A percentile compares a stretch with the other conserved stretches of the same genome.
Evolutionary conservation across 768 basidiomycete species (phyloP).

Genomic region (Amanita pallidorosea): DNA sequence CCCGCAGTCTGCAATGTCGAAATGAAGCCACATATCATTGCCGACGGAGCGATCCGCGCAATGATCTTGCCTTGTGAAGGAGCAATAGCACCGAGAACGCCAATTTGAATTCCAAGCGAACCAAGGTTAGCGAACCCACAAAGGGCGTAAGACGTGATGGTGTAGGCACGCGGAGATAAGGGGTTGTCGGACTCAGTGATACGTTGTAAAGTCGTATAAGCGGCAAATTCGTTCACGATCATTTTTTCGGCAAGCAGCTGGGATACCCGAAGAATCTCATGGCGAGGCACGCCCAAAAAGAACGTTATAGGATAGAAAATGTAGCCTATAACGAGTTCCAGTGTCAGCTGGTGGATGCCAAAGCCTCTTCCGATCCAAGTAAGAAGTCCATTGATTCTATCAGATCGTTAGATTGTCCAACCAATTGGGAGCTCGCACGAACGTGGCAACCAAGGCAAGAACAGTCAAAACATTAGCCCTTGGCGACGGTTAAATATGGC

Average conservation of each 20-base stretch:
- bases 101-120: slow-evolving; percentile 73
- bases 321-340: slow-evolving; percentile 80
- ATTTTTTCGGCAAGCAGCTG: slow-evolving; percentile 81
- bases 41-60: slow-evolving; percentile 51
- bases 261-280: slow-evolving; percentile 74
- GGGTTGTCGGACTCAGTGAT: slow-evolving; percentile 35
- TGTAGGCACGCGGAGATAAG: slow-evolving; percentile 63
- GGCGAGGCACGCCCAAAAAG: slow-evolving; percentile 67
- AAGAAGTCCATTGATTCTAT: slow-evolving; percentile 67
- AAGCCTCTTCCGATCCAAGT: slow-evolving; percentile 87
- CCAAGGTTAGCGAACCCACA: slow-evolving; percentile 89
- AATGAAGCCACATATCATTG: slow-evolving; percentile 23
- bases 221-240: slow-evolving; percentile 80
- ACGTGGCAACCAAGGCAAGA: slow-evolving; percentile 64
- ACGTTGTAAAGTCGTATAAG: slow-evolving; percentile 51
- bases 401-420: background rate
- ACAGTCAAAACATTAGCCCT: slow-evolving; percentile 82
- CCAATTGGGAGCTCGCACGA: slow-evolving; percentile 10
- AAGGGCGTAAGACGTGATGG: slow-evolving; percentile 78
- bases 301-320: slow-evolving; percentile 83
- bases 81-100: slow-evolving; percentile 34
- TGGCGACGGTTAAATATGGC: slow-evolving; percentile 1
- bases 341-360: slow-evolving; percentile 70
- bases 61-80: slow-evolving; percentile 58
- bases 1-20: slow-evolving; percentile 27